phyloP scores from a whole-genome alignment of 306 rosid species.

The Ceratonia siliqua region DNA sequence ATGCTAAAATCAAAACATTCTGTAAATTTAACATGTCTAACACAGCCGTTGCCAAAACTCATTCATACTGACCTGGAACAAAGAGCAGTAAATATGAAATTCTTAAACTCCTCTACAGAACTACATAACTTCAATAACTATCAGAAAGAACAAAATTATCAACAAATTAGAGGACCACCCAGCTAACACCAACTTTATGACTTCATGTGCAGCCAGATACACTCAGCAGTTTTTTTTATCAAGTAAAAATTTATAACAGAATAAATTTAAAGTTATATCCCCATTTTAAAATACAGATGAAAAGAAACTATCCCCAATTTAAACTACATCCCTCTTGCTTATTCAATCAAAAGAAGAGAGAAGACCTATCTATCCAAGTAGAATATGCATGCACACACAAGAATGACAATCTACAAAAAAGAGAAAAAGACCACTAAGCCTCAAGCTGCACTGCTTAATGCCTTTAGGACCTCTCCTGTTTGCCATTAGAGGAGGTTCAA shows the following conservation, averaged over 20 bases:
- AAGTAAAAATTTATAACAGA: background rate
- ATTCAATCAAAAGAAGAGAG: background rate
- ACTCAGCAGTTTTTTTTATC: background rate
- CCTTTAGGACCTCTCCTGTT: background rate
- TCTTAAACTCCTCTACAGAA: background rate
- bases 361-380: too few relatives aligned
- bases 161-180: background rate
- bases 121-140: background rate
- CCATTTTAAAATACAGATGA: background rate
- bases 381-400: too few relatives aligned
- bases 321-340: background rate
- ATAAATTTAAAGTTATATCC: background rate
- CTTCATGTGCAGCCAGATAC: background rate
- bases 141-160: background rate
- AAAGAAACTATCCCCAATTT: background rate
- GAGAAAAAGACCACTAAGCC: too few relatives aligned
- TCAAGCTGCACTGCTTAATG: background rate
- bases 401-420: too few relatives aligned
- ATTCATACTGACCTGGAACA: slow-evolving; percentile 1
- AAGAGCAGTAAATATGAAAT: background rate
- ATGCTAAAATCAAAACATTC: background rate
- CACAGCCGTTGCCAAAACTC: background rate
- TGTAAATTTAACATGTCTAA: background rate
- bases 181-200: background rate
- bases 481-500: background rate